phyloP scores from a whole-genome alignment of 1,139 yeast genomes.

The Waltiozyma sp. region DNA sequence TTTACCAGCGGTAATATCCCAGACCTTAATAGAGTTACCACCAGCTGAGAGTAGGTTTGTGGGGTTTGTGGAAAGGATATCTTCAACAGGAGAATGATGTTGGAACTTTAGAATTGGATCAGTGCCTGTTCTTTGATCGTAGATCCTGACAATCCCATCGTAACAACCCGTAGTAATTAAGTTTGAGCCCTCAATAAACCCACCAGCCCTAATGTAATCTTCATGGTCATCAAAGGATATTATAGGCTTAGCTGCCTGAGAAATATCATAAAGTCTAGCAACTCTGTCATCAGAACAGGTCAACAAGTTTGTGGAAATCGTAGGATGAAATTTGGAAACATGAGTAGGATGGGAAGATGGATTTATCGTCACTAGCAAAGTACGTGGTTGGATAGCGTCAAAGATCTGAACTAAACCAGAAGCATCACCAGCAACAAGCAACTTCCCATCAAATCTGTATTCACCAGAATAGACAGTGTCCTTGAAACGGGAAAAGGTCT shows the following conservation, averaged over 20 bases:
- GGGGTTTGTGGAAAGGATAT: slow-evolving; percentile 68
- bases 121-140: slow-evolving; percentile 59
- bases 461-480: slow-evolving; percentile 86
- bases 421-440: slow-evolving; percentile 81
- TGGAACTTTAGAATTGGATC: slow-evolving; percentile 37
- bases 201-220: slow-evolving; percentile 81
- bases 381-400: slow-evolving; percentile 71
- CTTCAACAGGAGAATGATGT: slow-evolving; percentile 79
- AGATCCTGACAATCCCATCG: slow-evolving; percentile 79
- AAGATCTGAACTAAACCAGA: slow-evolving; percentile 78
- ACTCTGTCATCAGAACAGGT: slow-evolving; percentile 90
- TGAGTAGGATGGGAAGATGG: slow-evolving; percentile 86
- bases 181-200: slow-evolving; percentile 67
- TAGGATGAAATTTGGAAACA: slow-evolving; percentile 86
- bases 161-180: slow-evolving; percentile 88
- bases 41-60: slow-evolving; percentile 79
- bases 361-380: slow-evolving; percentile 63
- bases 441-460: slow-evolving; percentile 71
- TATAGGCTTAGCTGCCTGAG: slow-evolving; percentile 61
- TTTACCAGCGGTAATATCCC: slow-evolving; percentile 82
- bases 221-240: slow-evolving; percentile 64
- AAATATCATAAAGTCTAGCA: slow-evolving; percentile 80
- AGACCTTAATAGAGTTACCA: slow-evolving; percentile 77
- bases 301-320: slow-evolving; percentile 56
- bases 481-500: slow-evolving; percentile 83